Conservation (phyloP, 2,329 filamentous ascomycete genomes). For the Basipetospora sp. region DNA sequence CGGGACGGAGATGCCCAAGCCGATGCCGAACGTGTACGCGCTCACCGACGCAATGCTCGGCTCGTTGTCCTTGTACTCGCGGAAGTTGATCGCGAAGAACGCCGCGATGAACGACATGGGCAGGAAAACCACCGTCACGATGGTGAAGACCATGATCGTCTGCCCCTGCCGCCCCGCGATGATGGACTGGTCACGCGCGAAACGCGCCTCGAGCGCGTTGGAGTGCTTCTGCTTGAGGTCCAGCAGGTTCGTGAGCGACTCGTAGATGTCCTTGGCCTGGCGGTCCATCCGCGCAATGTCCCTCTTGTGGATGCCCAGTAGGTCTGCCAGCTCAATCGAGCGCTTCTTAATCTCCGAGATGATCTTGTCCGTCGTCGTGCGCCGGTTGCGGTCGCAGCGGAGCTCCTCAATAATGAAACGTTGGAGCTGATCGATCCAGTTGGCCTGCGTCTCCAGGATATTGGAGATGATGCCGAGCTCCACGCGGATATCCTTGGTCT, state of each 20-base stretch:
- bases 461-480: slow-evolving; percentile 32
- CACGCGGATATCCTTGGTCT: slow-evolving; percentile 32
- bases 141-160: slow-evolving; percentile 30
- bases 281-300: slow-evolving; percentile 5
- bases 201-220: slow-evolving; percentile 27
- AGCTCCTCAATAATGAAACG: slow-evolving; percentile 5
- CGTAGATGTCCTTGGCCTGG: slow-evolving; percentile 5
- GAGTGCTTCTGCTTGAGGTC: slow-evolving; percentile 31
- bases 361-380: slow-evolving; percentile 1
- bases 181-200: slow-evolving; percentile 23
- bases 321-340: slow-evolving; percentile 19
- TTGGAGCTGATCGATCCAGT: slow-evolving; percentile 1
- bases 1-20: slow-evolving; percentile 6
- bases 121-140: slow-evolving; percentile 32
- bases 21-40: slow-evolving; percentile 7
- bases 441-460: slow-evolving; percentile 14
- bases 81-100: slow-evolving; percentile 25
- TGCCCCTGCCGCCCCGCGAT: slow-evolving; percentile 27
- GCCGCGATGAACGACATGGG: slow-evolving; percentile 24
- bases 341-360: slow-evolving; percentile 14
- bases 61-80: slow-evolving; percentile 6
- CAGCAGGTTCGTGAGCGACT: slow-evolving; percentile 21
- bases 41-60: slow-evolving; percentile 7
- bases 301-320: slow-evolving; percentile 12
- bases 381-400: not conserved